Percentiles rank a stretch among this genome's conserved stretches.
Conservation (phyloP, 1,139 yeast species). For the Pichia kudriavzevii region DNA sequence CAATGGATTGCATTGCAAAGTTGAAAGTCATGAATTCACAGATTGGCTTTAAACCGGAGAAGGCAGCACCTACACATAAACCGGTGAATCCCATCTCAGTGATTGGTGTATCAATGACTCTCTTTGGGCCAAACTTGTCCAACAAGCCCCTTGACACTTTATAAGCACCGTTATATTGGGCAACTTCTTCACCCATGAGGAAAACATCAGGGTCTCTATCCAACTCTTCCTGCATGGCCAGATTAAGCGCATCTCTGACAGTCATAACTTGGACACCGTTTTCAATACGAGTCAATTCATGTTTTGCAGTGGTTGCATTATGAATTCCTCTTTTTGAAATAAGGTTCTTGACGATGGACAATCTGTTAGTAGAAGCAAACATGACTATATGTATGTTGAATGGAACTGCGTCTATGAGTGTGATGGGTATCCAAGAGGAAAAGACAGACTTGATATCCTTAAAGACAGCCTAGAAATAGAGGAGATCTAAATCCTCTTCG, state of each 20-base stretch:
- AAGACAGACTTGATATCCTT: no score
- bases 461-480: no score
- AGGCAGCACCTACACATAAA: conserved; percentile 93
- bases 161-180: conserved; percentile 98
- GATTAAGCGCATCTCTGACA: conserved; percentile 93
- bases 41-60: conserved; percentile 93
- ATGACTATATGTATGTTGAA: no score
- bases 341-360: no score
- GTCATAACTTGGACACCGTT: conserved; percentile 50
- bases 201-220: conserved; percentile 93
- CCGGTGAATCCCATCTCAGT: conserved; percentile 99
- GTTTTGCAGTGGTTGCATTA: conserved; percentile 4
- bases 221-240: conserved; percentile 94
- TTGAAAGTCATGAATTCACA: conserved; percentile 99
- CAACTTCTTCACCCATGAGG: conserved; percentile 98
- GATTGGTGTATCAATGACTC: conserved; percentile 96
- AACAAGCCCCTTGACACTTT: conserved; percentile 92
- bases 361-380: conserved; percentile 1
- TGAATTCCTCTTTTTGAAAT: conserved; percentile 9
- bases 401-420: no score
- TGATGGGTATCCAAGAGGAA: no score
- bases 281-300: conserved; percentile 15
- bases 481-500: no score
- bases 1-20: conserved; percentile 99
- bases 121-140: conserved; percentile 94